Conservation (phyloP, 108 stramenopile species). For the Nitzschia palea region DNA sequence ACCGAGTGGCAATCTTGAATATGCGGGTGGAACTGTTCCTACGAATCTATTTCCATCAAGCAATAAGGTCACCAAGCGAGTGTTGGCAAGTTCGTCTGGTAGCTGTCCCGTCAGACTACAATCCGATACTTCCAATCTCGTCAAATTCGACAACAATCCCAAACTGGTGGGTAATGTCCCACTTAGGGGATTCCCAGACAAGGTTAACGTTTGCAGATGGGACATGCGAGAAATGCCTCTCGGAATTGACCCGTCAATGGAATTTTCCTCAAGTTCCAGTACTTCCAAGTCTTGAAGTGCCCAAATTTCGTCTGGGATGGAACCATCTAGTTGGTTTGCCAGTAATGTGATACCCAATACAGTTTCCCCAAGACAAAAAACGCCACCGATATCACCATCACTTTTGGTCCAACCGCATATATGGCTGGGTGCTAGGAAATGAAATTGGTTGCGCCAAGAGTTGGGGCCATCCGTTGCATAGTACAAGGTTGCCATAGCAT, state of each 20-base stretch:
- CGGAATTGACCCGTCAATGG: neutral
- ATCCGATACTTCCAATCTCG: neutral
- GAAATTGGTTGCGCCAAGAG: neutral
- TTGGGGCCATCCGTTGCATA: constrained; percentile 7
- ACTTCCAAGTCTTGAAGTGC: neutral
- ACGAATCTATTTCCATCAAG: neutral
- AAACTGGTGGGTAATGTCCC: neutral
- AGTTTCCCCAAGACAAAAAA: neutral
- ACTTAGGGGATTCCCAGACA: neutral
- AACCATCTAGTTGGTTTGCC: neutral
- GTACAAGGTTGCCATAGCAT: constrained; percentile 14
- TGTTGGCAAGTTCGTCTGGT: neutral
- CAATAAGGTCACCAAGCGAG: neutral
- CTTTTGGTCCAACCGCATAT: neutral
- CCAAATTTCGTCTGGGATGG: neutral
- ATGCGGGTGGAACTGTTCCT: neutral
- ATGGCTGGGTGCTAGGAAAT: neutral
- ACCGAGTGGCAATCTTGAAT: neutral
- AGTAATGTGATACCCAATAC: neutral
- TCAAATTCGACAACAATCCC: neutral
- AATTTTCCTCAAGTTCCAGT: neutral
- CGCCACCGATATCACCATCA: too few species aligned
- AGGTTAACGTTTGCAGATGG: neutral
- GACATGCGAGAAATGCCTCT: neutral
- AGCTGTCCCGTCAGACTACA: neutral